Conservation (phyloP, 208 protist species). For the Phytomonas sp. region DNA sequence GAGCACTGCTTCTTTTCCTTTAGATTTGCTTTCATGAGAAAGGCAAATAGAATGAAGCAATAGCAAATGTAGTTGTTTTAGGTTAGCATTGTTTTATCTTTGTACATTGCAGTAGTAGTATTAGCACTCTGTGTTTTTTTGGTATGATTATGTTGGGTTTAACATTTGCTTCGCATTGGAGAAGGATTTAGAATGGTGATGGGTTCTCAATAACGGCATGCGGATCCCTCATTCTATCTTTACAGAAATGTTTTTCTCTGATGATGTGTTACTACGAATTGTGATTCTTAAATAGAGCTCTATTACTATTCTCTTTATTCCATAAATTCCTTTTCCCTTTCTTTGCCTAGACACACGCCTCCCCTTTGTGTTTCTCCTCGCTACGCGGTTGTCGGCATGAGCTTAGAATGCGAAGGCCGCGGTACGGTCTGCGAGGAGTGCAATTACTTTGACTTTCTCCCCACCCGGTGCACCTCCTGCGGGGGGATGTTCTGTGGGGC, state of each 20-base stretch:
- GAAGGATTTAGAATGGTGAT: background rate
- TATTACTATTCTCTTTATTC: background rate
- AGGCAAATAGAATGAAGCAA: background rate
- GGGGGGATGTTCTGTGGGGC: constrained; percentile 38
- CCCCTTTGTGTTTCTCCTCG: background rate
- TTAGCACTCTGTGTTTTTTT: constrained; percentile 5
- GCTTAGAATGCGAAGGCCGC: constrained; percentile 44
- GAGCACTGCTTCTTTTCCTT: background rate
- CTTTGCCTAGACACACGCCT: background rate
- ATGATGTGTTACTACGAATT: background rate
- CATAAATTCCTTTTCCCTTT: constrained; percentile 3
- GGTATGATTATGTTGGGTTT: background rate
- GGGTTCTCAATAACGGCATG: background rate
- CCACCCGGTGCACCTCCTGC: constrained; percentile 43
- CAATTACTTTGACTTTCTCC: constrained; percentile 66
- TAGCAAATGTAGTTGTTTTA: background rate
- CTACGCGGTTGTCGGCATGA: constrained; percentile 24
- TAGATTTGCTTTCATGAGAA: background rate
- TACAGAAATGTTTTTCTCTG: background rate
- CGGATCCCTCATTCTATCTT: background rate
- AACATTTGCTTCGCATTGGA: background rate
- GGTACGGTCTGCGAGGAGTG: constrained; percentile 53
- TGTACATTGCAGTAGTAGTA: background rate
- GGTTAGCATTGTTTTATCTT: background rate
- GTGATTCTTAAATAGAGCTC: background rate